phyloP scores from a whole-genome alignment of 2,329 filamentous ascomycete species.

The Diaporthe nobilis region DNA sequence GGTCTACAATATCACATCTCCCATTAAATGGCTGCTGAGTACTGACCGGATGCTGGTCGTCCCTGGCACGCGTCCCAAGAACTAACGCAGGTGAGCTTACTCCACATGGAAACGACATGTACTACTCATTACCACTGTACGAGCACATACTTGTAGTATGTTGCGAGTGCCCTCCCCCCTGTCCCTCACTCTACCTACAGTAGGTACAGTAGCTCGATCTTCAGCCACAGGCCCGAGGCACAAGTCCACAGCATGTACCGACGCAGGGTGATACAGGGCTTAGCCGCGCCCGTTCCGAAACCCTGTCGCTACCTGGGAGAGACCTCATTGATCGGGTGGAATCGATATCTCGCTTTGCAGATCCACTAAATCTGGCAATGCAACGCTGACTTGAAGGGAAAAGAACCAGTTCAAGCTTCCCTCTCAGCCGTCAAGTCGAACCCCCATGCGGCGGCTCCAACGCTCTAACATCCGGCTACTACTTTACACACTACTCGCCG shows the following conservation, averaged over 20 bases:
- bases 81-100: slow-evolving; percentile 24
- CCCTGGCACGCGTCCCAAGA: not conserved
- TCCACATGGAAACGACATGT: slow-evolving; percentile 23
- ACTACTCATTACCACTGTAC: not conserved
- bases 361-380: slow-evolving; percentile 29
- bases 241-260: not conserved
- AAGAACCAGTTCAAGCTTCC: slow-evolving; percentile 19
- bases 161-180: slow-evolving; percentile 1
- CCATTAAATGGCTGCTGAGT: not conserved
- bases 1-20: slow-evolving; percentile 19
- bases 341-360: slow-evolving; percentile 32
- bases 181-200: not conserved
- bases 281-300: not conserved
- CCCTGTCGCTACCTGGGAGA: slow-evolving; percentile 1
- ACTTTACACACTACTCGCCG: slow-evolving; percentile 1
- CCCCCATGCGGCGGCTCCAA: slow-evolving; percentile 30
- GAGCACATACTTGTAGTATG: not conserved
- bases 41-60: slow-evolving; percentile 2
- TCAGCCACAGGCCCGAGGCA: slow-evolving; percentile 11
- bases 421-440: slow-evolving; percentile 23
- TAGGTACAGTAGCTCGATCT: slow-evolving; percentile 24
- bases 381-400: slow-evolving; percentile 3
- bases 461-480: slow-evolving; percentile 7
- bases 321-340: slow-evolving; percentile 17
- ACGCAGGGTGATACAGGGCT: not conserved